These are phyloP conservation scores for Fusarium illudens DNA, from an alignment of 2,329 filamentous ascomycete genomes.

Conservation along the genomic window DNA sequence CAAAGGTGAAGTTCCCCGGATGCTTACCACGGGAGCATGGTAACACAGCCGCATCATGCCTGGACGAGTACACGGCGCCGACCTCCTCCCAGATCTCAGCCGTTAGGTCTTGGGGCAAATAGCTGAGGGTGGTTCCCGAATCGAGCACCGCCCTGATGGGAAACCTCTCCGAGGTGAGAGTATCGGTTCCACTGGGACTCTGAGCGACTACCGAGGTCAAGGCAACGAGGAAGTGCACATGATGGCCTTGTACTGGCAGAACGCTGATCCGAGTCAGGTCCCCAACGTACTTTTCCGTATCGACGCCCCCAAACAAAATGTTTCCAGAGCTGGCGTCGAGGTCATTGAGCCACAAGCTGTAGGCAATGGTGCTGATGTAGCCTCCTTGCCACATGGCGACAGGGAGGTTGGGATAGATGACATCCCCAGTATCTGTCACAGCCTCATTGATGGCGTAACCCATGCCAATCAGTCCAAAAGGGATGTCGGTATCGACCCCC, in stretches of 20 bases:
- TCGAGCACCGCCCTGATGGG: slow-evolving; percentile 74
- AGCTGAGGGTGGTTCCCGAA: slow-evolving; percentile 77
- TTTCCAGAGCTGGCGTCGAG: slow-evolving; percentile 69
- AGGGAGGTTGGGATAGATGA: slow-evolving; percentile 67
- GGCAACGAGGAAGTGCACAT: slow-evolving; percentile 58
- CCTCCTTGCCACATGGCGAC: slow-evolving; percentile 69
- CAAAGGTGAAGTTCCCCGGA: slow-evolving; percentile 62
- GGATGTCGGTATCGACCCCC: slow-evolving; percentile 61
- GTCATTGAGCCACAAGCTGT: slow-evolving; percentile 74
- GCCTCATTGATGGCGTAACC: slow-evolving; percentile 67
- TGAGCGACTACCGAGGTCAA: slow-evolving; percentile 58
- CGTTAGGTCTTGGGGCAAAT: slow-evolving; percentile 70
- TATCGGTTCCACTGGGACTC: slow-evolving; percentile 60
- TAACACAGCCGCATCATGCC: slow-evolving; percentile 54
- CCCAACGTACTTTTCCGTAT: slow-evolving; percentile 76
- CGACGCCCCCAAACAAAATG: slow-evolving; percentile 83
- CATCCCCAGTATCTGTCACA: slow-evolving; percentile 40
- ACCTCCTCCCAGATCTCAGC: slow-evolving; percentile 62
- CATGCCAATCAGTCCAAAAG: slow-evolving; percentile 67
- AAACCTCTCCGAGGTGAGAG: slow-evolving; percentile 52
- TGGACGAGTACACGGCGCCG: slow-evolving; percentile 57
- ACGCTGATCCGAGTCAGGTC: slow-evolving; percentile 69
- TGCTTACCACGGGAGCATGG: slow-evolving; percentile 59
- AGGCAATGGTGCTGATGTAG: slow-evolving; percentile 71
- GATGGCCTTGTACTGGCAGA: slow-evolving; percentile 50